Base-by-base conservation (phyloP, 495 filamentous ascomycete species). In the Xylaria curta region DNA sequence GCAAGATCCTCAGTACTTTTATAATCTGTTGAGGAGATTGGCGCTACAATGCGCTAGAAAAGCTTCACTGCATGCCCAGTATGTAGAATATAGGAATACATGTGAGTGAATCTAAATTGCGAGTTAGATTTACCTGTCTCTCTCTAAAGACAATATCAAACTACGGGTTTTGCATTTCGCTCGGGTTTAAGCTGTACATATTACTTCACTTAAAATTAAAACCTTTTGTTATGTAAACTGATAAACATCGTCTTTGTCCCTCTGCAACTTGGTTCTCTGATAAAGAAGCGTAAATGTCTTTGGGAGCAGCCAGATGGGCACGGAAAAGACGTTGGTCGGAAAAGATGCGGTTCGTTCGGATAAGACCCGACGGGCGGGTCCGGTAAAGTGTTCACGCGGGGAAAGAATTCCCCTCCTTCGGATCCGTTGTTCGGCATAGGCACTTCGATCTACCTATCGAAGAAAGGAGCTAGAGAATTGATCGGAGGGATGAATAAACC, bases 371-470 rank as follows among this genome's bases (percentile, higher is more conserved):
- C 3, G 38, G 24, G 54, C 53, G 54, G 53, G 15, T n/a, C 68
- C 68, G 68, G 56, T 42, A 61, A 69, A 59, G 67, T 13, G 40
- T 61, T 64, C 68, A 70, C 40, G 59, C 68, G 68, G 59, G 68
- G 66, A 47, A 61, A 8, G 67, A 60, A 28, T 46, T 51, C 8
- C 63, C 33, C 38, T 65, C 66, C 8, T 40, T 40, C 47, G 72
- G 76, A 54, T 76, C 76, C 76, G 73, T 75, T 76, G n/a, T 60
- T 78, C 76, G 76, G 76, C 72, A 71, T 73, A 71, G 64, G 71
- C 24, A 28, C 21, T 9, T 17, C 2, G 9, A 4, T 26, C 28
- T 31, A 31, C 3, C 28, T 13, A 12, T 40, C 38, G 9, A 7
- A 7, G 9, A 40, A 12, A 7, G 38, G 38, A 36, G 33, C 33